These are phyloP conservation scores for Xylariaceae sp. DNA, from an alignment of 2,329 filamentous ascomycete species.

Conservation along the genomic window DNA sequence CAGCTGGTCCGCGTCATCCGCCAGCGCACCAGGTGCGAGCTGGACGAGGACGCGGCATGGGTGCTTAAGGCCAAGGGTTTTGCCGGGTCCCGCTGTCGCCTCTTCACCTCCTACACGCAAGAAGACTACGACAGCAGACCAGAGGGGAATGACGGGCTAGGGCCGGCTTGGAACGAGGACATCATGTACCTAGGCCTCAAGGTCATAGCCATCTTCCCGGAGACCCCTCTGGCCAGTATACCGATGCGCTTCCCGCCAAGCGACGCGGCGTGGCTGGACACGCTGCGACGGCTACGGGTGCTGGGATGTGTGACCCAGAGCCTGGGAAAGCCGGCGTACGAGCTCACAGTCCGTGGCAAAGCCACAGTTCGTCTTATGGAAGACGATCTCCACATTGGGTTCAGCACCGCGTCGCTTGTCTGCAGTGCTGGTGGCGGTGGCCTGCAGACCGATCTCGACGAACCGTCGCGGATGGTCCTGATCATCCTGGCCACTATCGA, in stretches of 20 bases:
- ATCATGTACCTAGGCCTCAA: not conserved
- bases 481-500: not conserved
- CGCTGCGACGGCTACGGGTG: not conserved
- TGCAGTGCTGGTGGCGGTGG: too few species aligned
- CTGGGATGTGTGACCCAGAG: not conserved
- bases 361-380: not conserved
- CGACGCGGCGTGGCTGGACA: not conserved
- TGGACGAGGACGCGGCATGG: not conserved
- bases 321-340: not conserved
- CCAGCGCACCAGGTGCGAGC: slow-evolving; percentile 2
- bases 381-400: not conserved
- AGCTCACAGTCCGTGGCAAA: not conserved
- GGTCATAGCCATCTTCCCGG: not conserved
- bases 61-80: not conserved
- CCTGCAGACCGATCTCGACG: too few species aligned
- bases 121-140: not conserved
- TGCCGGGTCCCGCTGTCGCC: not conserved
- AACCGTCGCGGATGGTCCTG: not conserved
- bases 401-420: not conserved
- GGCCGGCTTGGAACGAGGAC: not conserved
- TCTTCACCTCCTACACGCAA: not conserved
- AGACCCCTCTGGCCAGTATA: not conserved
- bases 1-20: not conserved
- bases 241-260: not conserved
- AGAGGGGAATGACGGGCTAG: not conserved